Evolutionary conservation across 2,329 filamentous ascomycete species (phyloP).

Genomic region (Alternaria longipes): DNA sequence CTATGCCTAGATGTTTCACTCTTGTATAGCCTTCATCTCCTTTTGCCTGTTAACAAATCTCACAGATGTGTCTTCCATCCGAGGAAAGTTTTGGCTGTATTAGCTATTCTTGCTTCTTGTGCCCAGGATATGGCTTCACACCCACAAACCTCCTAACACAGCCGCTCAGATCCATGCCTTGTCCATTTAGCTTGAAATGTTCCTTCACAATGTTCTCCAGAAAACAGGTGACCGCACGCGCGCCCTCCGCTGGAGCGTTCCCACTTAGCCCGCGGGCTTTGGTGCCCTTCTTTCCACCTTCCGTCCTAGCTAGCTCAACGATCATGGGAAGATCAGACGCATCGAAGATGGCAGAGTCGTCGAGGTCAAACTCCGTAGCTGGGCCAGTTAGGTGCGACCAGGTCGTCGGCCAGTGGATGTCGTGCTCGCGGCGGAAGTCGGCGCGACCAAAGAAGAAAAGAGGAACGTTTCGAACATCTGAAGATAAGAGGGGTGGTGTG

Average conservation of each 20-base stretch:
- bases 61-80: too few species aligned
- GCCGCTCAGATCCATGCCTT: slow-evolving; percentile 3
- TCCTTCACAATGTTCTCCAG: slow-evolving; percentile 28
- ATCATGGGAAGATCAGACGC: slow-evolving; percentile 35
- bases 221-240: slow-evolving; percentile 27
- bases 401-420: slow-evolving; percentile 84
- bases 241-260: slow-evolving; percentile 9
- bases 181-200: neutral
- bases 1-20: neutral
- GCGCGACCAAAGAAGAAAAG: slow-evolving; percentile 52
- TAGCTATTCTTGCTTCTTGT: neutral
- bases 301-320: slow-evolving; percentile 21
- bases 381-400: slow-evolving; percentile 30
- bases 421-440: slow-evolving; percentile 95
- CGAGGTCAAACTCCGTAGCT: slow-evolving; percentile 35
- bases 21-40: too few species aligned
- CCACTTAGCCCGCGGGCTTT: slow-evolving; percentile 11
- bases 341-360: slow-evolving; percentile 31
- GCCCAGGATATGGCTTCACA: slow-evolving; percentile 9
- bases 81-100: neutral
- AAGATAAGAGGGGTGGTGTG: slow-evolving; percentile 20
- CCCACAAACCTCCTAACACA: slow-evolving; percentile 20
- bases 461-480: slow-evolving; percentile 9
- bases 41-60: too few species aligned
- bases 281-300: slow-evolving; percentile 13